phyloP scores from a whole-genome alignment of 352 stramenopile species.

The Albugo laibachii region DNA sequence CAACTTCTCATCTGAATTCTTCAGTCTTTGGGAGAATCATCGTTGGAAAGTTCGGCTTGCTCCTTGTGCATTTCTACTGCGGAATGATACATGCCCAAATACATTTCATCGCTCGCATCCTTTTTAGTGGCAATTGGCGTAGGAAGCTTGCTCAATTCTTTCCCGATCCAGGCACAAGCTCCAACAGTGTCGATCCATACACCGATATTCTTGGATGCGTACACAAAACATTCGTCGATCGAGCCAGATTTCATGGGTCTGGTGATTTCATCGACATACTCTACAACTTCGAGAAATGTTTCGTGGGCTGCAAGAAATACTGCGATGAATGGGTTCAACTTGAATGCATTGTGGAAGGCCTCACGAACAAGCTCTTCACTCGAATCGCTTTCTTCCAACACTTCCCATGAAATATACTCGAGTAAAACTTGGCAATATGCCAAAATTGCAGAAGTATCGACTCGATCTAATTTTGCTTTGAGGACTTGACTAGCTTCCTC shows the following conservation, averaged over 20 bases:
- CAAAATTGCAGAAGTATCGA: conserved; percentile 34
- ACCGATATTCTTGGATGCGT: conserved; percentile 57
- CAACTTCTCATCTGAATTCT: too few species aligned
- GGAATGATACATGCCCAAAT: conserved; percentile 72
- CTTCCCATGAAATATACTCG: conserved; percentile 78
- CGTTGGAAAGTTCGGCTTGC: conserved; percentile 6
- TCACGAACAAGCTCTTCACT: conserved; percentile 55
- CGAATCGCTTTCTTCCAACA: conserved; percentile 61
- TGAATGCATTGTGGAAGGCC: conserved; percentile 45
- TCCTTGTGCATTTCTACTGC: conserved; percentile 77
- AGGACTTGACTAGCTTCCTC: conserved; percentile 47
- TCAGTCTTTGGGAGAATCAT: background rate
- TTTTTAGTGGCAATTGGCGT: conserved; percentile 26
- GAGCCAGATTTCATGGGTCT: conserved; percentile 27
- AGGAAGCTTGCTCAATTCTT: conserved; percentile 38
- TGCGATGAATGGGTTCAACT: conserved; percentile 64
- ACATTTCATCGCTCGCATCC: conserved; percentile 57
- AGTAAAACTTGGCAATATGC: conserved; percentile 71
- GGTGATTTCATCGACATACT: conserved; percentile 74
- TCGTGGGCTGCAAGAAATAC: conserved; percentile 64
- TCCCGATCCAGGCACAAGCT: conserved; percentile 60
- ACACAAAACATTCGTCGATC: conserved; percentile 71
- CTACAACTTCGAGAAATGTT: conserved; percentile 57
- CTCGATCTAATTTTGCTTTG: conserved; percentile 21
- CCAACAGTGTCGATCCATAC: conserved; percentile 74